phyloP scores from a whole-genome alignment of 768 basidiomycete genomes.

The Amanita rubescens region DNA sequence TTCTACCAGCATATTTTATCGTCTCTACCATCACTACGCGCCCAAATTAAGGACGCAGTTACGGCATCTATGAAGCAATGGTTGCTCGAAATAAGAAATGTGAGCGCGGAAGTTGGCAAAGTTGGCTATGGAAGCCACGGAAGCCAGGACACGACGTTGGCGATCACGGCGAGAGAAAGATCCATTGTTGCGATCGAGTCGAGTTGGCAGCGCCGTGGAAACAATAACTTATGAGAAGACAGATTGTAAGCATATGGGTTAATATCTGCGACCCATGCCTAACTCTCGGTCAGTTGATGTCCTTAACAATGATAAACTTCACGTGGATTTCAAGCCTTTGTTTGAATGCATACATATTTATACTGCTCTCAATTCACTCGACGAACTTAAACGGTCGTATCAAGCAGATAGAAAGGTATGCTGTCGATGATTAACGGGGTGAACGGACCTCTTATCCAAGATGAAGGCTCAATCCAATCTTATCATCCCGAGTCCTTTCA shows the following conservation, averaged over 20 bases:
- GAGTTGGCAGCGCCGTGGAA: conserved; percentile 90
- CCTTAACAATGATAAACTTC: conserved; percentile 81
- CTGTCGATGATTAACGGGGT: background rate
- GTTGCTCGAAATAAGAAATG: conserved; percentile 90
- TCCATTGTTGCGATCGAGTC: conserved; percentile 61
- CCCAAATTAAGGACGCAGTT: conserved; percentile 88
- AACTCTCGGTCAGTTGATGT: conserved; percentile 61
- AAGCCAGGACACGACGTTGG: conserved; percentile 76
- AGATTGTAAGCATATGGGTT: conserved; percentile 62
- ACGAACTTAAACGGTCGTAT: conserved; percentile 85
- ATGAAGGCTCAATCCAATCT: conserved; percentile 91
- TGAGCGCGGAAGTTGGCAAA: conserved; percentile 80
- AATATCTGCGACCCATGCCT: conserved; percentile 6
- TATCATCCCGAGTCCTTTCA: conserved; percentile 74
- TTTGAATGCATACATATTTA: conserved; percentile 98
- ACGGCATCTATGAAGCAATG: conserved; percentile 95
- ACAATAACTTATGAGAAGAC: conserved; percentile 88
- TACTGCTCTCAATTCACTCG: conserved; percentile 81
- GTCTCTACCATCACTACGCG: conserved; percentile 83
- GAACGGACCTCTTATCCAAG: conserved; percentile 4
- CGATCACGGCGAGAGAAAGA: conserved; percentile 78
- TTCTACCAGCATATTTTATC: conserved; percentile 89
- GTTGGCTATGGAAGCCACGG: conserved; percentile 88
- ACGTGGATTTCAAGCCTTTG: conserved; percentile 90
- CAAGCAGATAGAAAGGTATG: conserved; percentile 93